phyloP scores from a whole-genome alignment of 1,139 yeast genomes.

The Candida glucosophila region DNA sequence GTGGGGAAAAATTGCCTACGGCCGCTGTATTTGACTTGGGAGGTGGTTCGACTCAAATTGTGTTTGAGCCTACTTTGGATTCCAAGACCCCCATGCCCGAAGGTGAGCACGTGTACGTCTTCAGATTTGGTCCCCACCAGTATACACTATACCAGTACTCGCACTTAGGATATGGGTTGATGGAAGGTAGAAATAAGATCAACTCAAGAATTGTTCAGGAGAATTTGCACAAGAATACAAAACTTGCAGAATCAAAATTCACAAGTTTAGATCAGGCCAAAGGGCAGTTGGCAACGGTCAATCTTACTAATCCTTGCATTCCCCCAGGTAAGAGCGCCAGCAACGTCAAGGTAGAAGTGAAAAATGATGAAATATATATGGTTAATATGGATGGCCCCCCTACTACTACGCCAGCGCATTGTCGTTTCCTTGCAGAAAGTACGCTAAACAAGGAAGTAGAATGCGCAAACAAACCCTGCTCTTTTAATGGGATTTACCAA shows the following conservation, averaged over 20 bases:
- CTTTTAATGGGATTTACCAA: conserved; percentile 95
- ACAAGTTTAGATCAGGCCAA: conserved; percentile 28
- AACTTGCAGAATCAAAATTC: conserved; percentile 20
- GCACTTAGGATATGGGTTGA: conserved; percentile 91
- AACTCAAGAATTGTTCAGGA: conserved; percentile 51
- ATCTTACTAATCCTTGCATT: conserved; percentile 71
- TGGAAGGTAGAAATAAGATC: conserved; percentile 84
- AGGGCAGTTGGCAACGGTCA: conserved; percentile 28
- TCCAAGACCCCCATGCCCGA: conserved; percentile 57
- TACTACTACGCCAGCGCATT: conserved; percentile 49
- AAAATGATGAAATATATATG: conserved; percentile 39
- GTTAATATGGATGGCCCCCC: conserved; percentile 72
- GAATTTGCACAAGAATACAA: conserved; percentile 28
- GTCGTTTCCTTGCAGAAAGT: conserved; percentile 76
- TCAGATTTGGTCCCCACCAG: conserved; percentile 71
- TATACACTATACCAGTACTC: conserved; percentile 89
- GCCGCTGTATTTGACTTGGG: conserved; percentile 98
- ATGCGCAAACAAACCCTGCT: conserved; percentile 75
- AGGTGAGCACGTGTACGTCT: conserved; percentile 82
- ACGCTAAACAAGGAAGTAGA: conserved; percentile 74
- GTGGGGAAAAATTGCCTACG: conserved; percentile 61
- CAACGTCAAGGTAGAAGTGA: conserved; percentile 49
- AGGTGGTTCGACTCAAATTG: conserved; percentile 98
- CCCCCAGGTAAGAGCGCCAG: conserved; percentile 61
- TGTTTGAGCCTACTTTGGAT: conserved; percentile 78